A percentile compares a stretch with the other conserved stretches of the same genome.
phyloP scores from a whole-genome alignment of 106 monocot genomes.

The Posidonia australis region DNA sequence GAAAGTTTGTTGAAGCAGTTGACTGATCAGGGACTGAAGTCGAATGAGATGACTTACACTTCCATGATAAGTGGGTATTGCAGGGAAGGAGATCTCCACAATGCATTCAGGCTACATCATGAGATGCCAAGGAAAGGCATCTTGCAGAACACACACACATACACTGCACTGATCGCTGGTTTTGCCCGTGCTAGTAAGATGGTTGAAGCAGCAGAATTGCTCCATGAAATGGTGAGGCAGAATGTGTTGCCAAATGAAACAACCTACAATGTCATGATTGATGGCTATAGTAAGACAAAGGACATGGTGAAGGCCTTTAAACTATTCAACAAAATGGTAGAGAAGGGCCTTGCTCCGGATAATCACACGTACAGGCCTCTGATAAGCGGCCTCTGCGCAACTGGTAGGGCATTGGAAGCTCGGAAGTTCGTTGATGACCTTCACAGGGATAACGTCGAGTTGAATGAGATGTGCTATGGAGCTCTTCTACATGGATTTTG shows the following conservation, averaged over 20 bases:
- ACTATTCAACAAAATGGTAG: constrained; percentile 61
- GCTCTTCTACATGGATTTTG: constrained; percentile 70
- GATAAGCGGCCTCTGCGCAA: constrained; percentile 52
- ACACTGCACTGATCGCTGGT: constrained; percentile 69
- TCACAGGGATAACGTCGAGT: constrained; percentile 12
- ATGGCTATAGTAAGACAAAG: constrained; percentile 64
- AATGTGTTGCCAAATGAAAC: constrained; percentile 71
- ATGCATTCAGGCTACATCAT: constrained; percentile 49
- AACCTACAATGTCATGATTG: constrained; percentile 95
- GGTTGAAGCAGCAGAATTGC: constrained; percentile 44
- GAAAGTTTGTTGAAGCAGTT: constrained; percentile 39
- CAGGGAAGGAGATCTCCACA: constrained; percentile 37
- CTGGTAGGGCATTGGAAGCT: constrained; percentile 45
- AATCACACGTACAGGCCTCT: constrained; percentile 76
- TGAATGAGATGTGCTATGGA: constrained; percentile 61
- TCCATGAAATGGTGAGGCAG: constrained; percentile 51
- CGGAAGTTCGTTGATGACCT: constrained; percentile 54
- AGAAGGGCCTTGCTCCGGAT: constrained; percentile 55
- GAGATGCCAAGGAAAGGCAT: constrained; percentile 54
- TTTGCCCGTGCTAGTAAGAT: constrained; percentile 54
- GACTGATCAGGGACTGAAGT: constrained; percentile 36
- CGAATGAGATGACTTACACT: constrained; percentile 62
- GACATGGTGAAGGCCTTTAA: constrained; percentile 52
- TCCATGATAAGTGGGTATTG: constrained; percentile 67
- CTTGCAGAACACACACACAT: constrained; percentile 52